Conservation (phyloP, 768 basidiomycete genomes). For the Suillus decipiens region DNA sequence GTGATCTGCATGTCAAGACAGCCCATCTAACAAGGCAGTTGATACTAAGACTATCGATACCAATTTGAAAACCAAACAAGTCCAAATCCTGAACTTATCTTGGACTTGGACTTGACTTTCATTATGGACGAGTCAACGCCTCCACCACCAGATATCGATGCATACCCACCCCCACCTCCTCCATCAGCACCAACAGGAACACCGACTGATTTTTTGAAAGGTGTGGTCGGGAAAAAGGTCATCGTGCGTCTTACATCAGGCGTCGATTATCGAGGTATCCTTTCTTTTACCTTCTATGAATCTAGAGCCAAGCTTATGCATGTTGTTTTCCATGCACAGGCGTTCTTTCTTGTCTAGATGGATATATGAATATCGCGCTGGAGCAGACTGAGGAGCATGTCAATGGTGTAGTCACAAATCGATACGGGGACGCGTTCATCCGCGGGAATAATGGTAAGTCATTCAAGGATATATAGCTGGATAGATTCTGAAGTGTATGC, state of each 20-base stretch:
- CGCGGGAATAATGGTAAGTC: constrained; percentile 85
- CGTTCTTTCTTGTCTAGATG: constrained; percentile 91
- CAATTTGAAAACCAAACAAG: constrained; percentile 16
- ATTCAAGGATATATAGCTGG: constrained; percentile 10
- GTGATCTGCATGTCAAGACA: too few species aligned
- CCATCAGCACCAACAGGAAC: constrained; percentile 64
- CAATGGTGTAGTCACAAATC: constrained; percentile 82
- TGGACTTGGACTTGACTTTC: not conserved
- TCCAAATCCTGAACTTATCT: constrained; percentile 16
- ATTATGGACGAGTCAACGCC: constrained; percentile 32
- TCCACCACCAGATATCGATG: constrained; percentile 41
- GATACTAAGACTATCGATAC: too few species aligned
- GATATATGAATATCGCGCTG: constrained; percentile 98
- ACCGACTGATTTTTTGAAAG: constrained; percentile 91
- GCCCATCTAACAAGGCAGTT: too few species aligned
- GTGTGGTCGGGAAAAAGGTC: constrained; percentile 95
- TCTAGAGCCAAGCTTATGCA: not conserved
- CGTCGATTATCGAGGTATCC: constrained; percentile 86
- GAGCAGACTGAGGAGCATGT: constrained; percentile 98
- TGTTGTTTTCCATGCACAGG: constrained; percentile 47
- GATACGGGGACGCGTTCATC: constrained; percentile 95
- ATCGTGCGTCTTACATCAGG: constrained; percentile 91
- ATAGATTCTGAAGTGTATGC: not conserved
- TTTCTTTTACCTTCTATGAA: constrained; percentile 2
- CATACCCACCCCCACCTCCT: constrained; percentile 47